A percentile compares a stretch with the other conserved stretches of the same genome.
Conservation (phyloP, 2,329 filamentous ascomycete species). For the Pleomassaria siparia region DNA sequence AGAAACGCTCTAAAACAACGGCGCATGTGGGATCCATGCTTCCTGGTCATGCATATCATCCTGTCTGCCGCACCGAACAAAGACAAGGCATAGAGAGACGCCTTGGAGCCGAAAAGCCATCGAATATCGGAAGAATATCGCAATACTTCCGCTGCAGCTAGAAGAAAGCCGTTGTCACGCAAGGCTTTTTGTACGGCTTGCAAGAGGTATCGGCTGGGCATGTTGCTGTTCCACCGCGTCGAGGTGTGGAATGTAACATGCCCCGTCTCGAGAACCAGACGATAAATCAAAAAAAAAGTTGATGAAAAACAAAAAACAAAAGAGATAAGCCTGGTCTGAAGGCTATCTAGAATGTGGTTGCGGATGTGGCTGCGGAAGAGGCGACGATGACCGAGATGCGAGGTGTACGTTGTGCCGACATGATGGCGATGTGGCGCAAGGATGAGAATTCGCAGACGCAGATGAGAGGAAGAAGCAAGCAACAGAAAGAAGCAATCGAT, state of each 20-base stretch:
- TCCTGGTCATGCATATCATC: conserved; percentile 28
- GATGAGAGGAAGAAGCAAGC: conserved; percentile 6
- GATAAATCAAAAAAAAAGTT: conserved; percentile 20
- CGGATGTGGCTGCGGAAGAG: not conserved
- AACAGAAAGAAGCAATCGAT: too few species aligned
- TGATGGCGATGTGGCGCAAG: not conserved
- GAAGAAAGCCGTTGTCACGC: conserved; percentile 30
- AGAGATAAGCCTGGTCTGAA: too few species aligned
- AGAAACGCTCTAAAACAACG: conserved; percentile 32
- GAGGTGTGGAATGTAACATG: conserved; percentile 34
- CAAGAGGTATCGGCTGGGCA: conserved; percentile 22
- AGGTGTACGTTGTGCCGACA: not conserved
- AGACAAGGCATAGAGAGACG: conserved; percentile 14
- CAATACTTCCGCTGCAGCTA: conserved; percentile 32
- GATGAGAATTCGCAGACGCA: conserved; percentile 12
- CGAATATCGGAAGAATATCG: conserved; percentile 28
- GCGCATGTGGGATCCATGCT: conserved; percentile 4
- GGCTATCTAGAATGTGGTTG: too few species aligned
- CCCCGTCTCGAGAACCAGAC: conserved; percentile 15
- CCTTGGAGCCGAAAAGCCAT: conserved; percentile 19
- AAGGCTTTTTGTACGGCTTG: conserved; percentile 29
- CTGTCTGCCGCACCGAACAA: conserved; percentile 20
- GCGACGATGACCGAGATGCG: not conserved
- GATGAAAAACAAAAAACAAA: conserved; percentile 12
- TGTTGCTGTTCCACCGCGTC: conserved; percentile 30